Base-by-base conservation (phyloP, 2,329 filamentous ascomycete species). In the Hypoxylon sp. region DNA sequence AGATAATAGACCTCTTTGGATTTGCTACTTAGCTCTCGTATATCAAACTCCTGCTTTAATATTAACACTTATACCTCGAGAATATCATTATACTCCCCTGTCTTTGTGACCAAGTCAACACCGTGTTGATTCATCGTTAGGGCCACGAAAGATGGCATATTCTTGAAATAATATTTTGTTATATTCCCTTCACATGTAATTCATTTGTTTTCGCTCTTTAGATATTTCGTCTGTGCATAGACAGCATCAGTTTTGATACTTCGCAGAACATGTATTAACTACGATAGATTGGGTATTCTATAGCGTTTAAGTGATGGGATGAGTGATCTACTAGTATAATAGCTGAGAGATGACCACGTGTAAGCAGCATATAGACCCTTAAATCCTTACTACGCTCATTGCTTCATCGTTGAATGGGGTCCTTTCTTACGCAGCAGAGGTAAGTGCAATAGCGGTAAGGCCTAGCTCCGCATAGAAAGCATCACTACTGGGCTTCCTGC, bases 381-480 rank as follows among this genome's bases (percentile, higher is more conserved):
- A 47, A 47, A 27, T 27, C 24, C 3, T 35, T 58, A 54, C 37
- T 58, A 55, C 44, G 7, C 37, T 19, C 6, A 10, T 42, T 15
- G 7, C 37, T 2, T 53, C 32, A 11, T 55, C 37, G 11, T 17
- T 42, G 21, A 59, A n/a, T 58, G 35, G n/a, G 10, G 10, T 35
- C 13, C 8, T 44, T 37, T 37, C 17, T 42, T 55, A 67, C 11
- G 47, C 56, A 8, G 62, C 35, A 37, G 58, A 60, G 24, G 65
- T 56, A 47, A 60, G 39, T 2, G 56, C 48, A n/a, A 62, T 50
- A 13, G 72, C 67, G 3, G 72, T 71, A 24, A 86, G 74, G 1
- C 93, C 93, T 55, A 96, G 82, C 77, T 95, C 92, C 79, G 88
- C 86, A 80, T 94, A 95, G 76, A 96, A 96, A 0, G 92, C 88